phyloP scores from a whole-genome alignment of 2,329 filamentous ascomycete species.

The Epichloe typhina region DNA sequence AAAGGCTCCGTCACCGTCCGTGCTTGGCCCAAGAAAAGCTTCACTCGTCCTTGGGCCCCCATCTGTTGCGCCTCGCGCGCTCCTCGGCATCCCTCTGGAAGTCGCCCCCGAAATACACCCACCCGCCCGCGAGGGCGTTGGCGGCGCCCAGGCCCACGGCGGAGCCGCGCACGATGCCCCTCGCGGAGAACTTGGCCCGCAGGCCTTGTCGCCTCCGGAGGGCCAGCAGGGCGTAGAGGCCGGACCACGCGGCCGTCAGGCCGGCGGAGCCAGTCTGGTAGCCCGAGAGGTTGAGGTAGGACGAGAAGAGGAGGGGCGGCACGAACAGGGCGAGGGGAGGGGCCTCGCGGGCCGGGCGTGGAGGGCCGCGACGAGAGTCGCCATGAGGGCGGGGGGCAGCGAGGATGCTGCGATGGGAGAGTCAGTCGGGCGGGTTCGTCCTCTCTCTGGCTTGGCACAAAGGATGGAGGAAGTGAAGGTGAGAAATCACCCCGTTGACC shows the following conservation, averaged over 20 bases:
- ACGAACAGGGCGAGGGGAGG: slow-evolving; percentile 38
- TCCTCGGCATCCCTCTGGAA: slow-evolving; percentile 35
- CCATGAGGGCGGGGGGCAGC: slow-evolving; percentile 39
- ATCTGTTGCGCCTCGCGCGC: slow-evolving; percentile 36
- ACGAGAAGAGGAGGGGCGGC: slow-evolving; percentile 28
- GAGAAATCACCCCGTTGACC: too few relatives aligned
- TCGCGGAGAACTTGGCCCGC: slow-evolving; percentile 30
- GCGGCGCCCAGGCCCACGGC: slow-evolving; percentile 35
- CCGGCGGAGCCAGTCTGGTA: slow-evolving; percentile 44
- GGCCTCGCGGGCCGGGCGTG: slow-evolving; percentile 40
- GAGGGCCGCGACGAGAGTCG: slow-evolving; percentile 41
- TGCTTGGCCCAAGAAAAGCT: too few relatives aligned
- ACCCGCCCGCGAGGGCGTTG: slow-evolving; percentile 37
- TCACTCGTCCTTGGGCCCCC: slow-evolving; percentile 22
- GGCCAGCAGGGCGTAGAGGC: slow-evolving; percentile 43
- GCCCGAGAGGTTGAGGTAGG: slow-evolving; percentile 46
- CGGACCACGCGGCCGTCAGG: slow-evolving; percentile 41
- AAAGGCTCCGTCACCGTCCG: too few relatives aligned
- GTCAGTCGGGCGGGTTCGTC: too few relatives aligned
- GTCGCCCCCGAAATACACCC: slow-evolving; percentile 39
- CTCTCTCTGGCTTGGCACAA: too few relatives aligned
- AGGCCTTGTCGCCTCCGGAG: slow-evolving; percentile 31
- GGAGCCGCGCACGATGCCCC: slow-evolving; percentile 36
- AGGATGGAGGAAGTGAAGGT: too few relatives aligned
- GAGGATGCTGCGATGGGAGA: slow-evolving; percentile 29